These are phyloP conservation scores for Epichloe gansuensis DNA, from an alignment of 2,329 filamentous ascomycete genomes.

Conservation along the genomic window DNA sequence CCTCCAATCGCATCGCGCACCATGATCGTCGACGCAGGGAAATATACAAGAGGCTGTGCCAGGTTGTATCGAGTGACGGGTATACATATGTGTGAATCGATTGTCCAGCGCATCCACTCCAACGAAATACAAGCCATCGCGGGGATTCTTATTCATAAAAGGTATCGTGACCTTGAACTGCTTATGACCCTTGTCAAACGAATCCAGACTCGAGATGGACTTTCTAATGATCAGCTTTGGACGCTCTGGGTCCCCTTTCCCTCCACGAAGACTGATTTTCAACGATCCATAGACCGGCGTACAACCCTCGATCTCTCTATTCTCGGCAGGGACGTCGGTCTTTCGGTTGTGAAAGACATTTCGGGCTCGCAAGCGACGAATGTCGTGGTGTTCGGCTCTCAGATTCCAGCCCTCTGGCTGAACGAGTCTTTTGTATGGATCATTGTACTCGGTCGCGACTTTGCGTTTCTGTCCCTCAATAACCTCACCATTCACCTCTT, in stretches of 20 bases:
- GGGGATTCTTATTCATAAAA: conserved; percentile 60
- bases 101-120: conserved; percentile 67
- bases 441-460: conserved; percentile 34
- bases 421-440: conserved; percentile 55
- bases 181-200: conserved; percentile 26
- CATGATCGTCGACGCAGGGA: conserved; percentile 80
- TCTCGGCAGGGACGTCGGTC: conserved; percentile 40
- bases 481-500: conserved; percentile 22
- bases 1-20: conserved; percentile 73
- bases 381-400: conserved; percentile 61
- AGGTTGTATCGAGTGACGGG: conserved; percentile 64
- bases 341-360: conserved; percentile 38
- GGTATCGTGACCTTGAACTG: conserved; percentile 51
- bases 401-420: conserved; percentile 48
- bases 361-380: conserved; percentile 55
- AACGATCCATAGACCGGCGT: conserved; percentile 43
- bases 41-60: conserved; percentile 79
- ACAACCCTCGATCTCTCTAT: conserved; percentile 42
- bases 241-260: conserved; percentile 25
- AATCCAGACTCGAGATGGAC: conserved; percentile 22
- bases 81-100: conserved; percentile 86
- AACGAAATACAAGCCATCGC: conserved; percentile 86
- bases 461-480: conserved; percentile 25
- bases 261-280: conserved; percentile 27
- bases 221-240: conserved; percentile 32